These are phyloP conservation scores for Pelargonium fulgidum DNA, from an alignment of 441 rosid species.

Conservation along the genomic window DNA sequence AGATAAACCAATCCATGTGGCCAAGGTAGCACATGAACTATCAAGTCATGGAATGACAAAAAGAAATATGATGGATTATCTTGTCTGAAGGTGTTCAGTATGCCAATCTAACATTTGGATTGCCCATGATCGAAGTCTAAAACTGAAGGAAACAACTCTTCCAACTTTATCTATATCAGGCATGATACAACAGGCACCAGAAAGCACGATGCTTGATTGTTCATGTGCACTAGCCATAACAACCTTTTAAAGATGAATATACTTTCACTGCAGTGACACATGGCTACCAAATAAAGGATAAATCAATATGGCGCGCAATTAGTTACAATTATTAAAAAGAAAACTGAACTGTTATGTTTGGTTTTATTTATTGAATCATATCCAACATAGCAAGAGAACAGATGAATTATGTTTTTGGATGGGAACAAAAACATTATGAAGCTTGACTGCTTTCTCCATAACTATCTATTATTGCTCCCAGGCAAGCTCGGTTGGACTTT, in stretches of 20 bases:
- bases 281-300: not conserved
- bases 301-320: not conserved
- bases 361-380: not conserved
- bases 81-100: not conserved
- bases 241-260: not conserved
- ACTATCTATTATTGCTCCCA: too few relatives aligned
- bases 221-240: not conserved
- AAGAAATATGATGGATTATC: not conserved
- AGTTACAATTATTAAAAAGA: not conserved
- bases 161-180: not conserved
- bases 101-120: slow-evolving; percentile 1
- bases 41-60: not conserved
- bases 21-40: not conserved
- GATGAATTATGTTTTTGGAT: not conserved
- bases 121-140: not conserved
- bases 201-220: not conserved
- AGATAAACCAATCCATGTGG: not conserved
- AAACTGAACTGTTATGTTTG: not conserved
- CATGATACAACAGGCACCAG: not conserved
- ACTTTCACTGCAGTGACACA: not conserved
- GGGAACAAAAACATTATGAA: not conserved
- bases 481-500: too few relatives aligned
- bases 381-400: not conserved
- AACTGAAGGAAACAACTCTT: not conserved
- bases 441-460: too few relatives aligned